These are phyloP conservation scores for Dalechampia spathulata DNA, from an alignment of 441 rosid genomes.

Conservation along the genomic window DNA sequence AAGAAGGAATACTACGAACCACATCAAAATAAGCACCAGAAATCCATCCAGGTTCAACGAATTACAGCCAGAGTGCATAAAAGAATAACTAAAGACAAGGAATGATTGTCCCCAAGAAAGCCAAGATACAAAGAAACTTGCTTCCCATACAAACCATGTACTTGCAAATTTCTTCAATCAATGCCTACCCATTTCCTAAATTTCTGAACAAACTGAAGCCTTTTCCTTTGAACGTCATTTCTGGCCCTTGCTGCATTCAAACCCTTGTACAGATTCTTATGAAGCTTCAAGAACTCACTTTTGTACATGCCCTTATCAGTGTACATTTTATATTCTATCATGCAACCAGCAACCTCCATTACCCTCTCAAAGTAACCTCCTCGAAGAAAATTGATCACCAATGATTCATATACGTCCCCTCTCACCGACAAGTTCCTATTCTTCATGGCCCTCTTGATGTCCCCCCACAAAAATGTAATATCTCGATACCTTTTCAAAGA, in stretches of 20 bases:
- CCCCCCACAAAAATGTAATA: constrained; percentile 73
- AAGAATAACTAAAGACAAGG: too few relatives aligned
- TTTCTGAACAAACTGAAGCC: constrained; percentile 46
- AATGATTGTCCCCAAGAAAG: too few relatives aligned
- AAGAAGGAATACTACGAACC: too few relatives aligned
- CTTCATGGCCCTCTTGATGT: constrained; percentile 50
- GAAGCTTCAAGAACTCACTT: constrained; percentile 61
- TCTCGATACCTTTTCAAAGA: constrained; percentile 58
- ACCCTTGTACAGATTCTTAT: constrained; percentile 56
- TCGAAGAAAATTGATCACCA: constrained; percentile 57
- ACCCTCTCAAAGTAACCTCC: constrained; percentile 94
- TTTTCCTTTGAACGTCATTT: constrained; percentile 56
- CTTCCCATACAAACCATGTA: neutral
- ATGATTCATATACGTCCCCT: constrained; percentile 60
- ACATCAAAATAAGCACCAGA: too few relatives aligned
- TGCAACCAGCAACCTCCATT: constrained; percentile 53
- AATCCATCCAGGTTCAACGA: too few relatives aligned
- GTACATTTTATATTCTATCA: constrained; percentile 40
- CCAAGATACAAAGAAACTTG: constrained; percentile 3
- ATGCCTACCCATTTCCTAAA: constrained; percentile 62
- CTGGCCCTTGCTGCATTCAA: constrained; percentile 42
- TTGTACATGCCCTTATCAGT: constrained; percentile 54
- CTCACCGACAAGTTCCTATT: constrained; percentile 30
- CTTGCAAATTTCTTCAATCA: constrained; percentile 15
- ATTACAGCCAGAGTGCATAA: too few relatives aligned